Conservation (phyloP, 805 yeast genomes). For the Nakazawaea populi region DNA sequence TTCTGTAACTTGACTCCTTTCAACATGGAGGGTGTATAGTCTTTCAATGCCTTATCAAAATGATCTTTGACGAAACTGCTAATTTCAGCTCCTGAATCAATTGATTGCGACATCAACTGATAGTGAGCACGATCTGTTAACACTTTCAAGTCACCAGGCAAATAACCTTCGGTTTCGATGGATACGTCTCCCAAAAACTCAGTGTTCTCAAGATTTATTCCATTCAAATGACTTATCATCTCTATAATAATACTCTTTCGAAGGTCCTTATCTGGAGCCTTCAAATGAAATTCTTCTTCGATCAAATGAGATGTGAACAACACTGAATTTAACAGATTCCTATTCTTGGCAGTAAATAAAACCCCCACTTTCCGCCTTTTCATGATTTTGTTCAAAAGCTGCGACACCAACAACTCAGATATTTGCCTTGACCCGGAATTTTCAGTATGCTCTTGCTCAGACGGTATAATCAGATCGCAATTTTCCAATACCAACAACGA, state of each 20-base stretch:
- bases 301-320: constrained; percentile 66
- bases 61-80: constrained; percentile 22
- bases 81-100: background rate
- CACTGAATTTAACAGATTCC: constrained; percentile 55
- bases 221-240: constrained; percentile 15
- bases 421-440: constrained; percentile 56
- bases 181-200: constrained; percentile 48
- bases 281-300: constrained; percentile 54
- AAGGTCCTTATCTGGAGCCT: constrained; percentile 62
- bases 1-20: constrained; percentile 85
- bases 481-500: constrained; percentile 73
- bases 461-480: constrained; percentile 64
- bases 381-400: constrained; percentile 34
- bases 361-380: constrained; percentile 47
- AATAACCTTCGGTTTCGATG: constrained; percentile 80
- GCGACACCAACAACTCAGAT: constrained; percentile 49
- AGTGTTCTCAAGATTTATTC: constrained; percentile 27
- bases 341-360: constrained; percentile 57
- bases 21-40: constrained; percentile 73
- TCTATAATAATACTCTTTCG: constrained; percentile 41
- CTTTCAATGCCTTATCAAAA: constrained; percentile 54
- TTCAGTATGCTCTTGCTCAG: constrained; percentile 54
- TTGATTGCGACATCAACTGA: constrained; percentile 26
- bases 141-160: constrained; percentile 74
- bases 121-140: constrained; percentile 66